phyloP scores from a whole-genome alignment of 1,284 basidiomycete species.

The Trichosporon inkin region DNA sequence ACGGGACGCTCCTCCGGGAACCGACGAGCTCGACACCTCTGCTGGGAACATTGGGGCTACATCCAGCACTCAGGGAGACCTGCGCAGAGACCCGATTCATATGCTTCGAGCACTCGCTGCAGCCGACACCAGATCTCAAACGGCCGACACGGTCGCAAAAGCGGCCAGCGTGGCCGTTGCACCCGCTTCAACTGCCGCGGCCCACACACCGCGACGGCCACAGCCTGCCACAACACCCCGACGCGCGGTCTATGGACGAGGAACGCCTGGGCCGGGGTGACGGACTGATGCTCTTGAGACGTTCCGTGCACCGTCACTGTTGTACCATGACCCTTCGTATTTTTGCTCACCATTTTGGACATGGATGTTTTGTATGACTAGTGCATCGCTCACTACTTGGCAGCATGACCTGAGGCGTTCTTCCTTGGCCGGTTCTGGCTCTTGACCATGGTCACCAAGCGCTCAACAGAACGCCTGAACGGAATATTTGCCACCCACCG shows the following conservation, averaged over 20 bases:
- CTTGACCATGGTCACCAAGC: too few species aligned
- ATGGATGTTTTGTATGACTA: background rate
- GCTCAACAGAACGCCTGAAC: background rate
- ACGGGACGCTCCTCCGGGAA: constrained; percentile 19
- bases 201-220: constrained; percentile 6
- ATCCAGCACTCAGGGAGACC: background rate
- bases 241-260: constrained; percentile 18
- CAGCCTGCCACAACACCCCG: constrained; percentile 8
- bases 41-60: constrained; percentile 28
- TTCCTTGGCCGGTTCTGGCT: too few species aligned
- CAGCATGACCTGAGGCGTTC: background rate
- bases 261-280: background rate
- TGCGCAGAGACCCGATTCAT: constrained; percentile 37
- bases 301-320: background rate
- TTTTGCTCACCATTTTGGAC: constrained; percentile 9
- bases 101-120: constrained; percentile 43
- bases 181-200: background rate
- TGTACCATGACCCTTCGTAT: constrained; percentile 4
- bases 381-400: background rate
- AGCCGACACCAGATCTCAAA: constrained; percentile 34
- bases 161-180: constrained; percentile 29
- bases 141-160: constrained; percentile 34
- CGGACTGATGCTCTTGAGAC: background rate
- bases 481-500: background rate
- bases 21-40: constrained; percentile 32